phyloP scores from a whole-genome alignment of 2,329 filamentous ascomycete species.

The Cytospora leucostoma region DNA sequence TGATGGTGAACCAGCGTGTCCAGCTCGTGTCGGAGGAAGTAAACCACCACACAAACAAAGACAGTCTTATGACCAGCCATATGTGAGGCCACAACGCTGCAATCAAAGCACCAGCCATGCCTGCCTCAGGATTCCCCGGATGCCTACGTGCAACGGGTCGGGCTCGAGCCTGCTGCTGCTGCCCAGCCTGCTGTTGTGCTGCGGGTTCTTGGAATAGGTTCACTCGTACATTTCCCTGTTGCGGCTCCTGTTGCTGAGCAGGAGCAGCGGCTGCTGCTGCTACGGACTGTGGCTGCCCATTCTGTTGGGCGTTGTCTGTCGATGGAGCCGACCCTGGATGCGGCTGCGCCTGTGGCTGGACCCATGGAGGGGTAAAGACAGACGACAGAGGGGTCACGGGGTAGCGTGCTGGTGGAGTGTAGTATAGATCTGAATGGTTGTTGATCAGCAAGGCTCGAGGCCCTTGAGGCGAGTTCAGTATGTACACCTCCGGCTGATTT shows the following conservation, averaged over 20 bases:
- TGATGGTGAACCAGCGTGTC: conserved; percentile 59
- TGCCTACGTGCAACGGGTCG: conserved; percentile 32
- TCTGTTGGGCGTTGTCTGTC: conserved; percentile 27
- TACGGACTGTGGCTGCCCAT: conserved; percentile 27
- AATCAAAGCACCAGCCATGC: conserved; percentile 39
- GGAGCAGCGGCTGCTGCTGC: neutral
- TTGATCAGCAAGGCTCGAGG: conserved; percentile 60
- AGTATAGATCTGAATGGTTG: conserved; percentile 52
- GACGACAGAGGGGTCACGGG: neutral
- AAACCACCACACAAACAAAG: conserved; percentile 66
- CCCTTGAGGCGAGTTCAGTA: conserved; percentile 61
- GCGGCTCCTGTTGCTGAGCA: conserved; percentile 19
- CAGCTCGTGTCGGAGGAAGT: conserved; percentile 60
- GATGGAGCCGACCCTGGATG: conserved; percentile 33
- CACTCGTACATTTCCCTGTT: conserved; percentile 22
- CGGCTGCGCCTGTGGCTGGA: conserved; percentile 28
- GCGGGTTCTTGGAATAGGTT: conserved; percentile 13
- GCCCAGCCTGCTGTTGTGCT: conserved; percentile 11
- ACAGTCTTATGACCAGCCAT: conserved; percentile 61
- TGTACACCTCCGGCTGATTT: conserved; percentile 55
- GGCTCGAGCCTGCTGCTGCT: conserved; percentile 16
- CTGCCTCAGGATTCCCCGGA: conserved; percentile 41
- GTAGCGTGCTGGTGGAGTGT: conserved; percentile 37
- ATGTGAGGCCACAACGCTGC: conserved; percentile 59
- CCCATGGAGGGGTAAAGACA: conserved; percentile 30